A percentile compares a stretch with the other conserved stretches of the same genome.
Conservation (phyloP, 148 eudicot genomes). For the Spergularia marina region DNA sequence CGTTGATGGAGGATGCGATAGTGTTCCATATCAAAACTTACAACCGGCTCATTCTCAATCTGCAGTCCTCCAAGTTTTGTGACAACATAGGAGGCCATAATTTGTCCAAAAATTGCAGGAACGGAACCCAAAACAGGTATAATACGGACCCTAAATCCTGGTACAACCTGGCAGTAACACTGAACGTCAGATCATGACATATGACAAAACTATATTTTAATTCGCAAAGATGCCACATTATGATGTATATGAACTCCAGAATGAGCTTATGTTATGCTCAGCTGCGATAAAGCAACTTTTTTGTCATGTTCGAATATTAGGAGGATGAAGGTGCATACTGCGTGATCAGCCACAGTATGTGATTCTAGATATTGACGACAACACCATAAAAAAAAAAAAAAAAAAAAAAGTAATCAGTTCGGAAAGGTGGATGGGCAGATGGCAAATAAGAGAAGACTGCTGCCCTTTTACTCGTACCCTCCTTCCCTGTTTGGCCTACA, state of each 20-base stretch:
- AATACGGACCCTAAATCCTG: conserved; percentile 95
- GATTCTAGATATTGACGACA: not conserved
- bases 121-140: conserved; percentile 94
- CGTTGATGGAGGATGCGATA: conserved; percentile 86
- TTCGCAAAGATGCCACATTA: not conserved
- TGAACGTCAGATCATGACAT: conserved; percentile 21
- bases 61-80: conserved; percentile 80
- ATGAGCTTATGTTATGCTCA: not conserved
- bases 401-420: not conserved
- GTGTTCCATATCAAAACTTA: conserved; percentile 86
- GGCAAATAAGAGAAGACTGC: not conserved
- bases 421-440: not conserved
- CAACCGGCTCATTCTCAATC: conserved; percentile 86
- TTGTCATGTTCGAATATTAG: too few species aligned
- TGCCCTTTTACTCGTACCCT: not conserved
- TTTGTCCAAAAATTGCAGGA: conserved; percentile 96
- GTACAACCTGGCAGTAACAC: conserved; percentile 65
- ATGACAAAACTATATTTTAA: not conserved
- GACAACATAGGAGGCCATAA: conserved; percentile 89
- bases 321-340: too few species aligned
- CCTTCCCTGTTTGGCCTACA: not conserved
- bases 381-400: too few species aligned
- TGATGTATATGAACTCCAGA: not conserved
- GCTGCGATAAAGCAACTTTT: not conserved
- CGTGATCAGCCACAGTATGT: not conserved